These are phyloP conservation scores for Marchantia paleacea DNA, from an alignment of 225 moss, liverwort and hornwort genomes.

Conservation along the genomic window DNA sequence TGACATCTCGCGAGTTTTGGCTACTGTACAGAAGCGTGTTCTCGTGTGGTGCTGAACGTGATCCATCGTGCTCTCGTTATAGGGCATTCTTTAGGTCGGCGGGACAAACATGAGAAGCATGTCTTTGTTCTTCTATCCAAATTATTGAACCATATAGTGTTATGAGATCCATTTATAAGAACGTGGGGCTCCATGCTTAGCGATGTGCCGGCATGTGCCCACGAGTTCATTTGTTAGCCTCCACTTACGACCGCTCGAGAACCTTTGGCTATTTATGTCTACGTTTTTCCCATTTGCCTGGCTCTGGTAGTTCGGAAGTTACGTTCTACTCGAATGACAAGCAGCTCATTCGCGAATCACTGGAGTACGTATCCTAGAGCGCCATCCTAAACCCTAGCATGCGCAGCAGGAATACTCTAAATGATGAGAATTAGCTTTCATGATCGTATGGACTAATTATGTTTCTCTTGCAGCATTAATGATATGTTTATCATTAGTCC, in stretches of 20 bases:
- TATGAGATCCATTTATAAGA: not conserved
- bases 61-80: not conserved
- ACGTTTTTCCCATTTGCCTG: not conserved
- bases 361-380: no score
- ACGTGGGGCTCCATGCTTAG: not conserved
- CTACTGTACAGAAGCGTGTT: conserved; percentile 10
- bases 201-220: not conserved
- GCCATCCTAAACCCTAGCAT: no score
- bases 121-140: not conserved
- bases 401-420: no score
- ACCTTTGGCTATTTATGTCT: not conserved
- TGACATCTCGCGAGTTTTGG: not conserved
- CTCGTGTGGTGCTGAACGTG: not conserved
- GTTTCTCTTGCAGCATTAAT: no score
- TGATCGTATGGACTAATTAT: no score
- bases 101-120: not conserved
- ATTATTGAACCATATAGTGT: not conserved
- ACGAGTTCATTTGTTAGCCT: not conserved
- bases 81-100: not conserved
- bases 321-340: no score
- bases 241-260: not conserved
- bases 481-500: no score
- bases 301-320: no score
- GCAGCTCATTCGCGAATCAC: no score
- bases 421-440: no score